A percentile compares a stretch with the other conserved stretches of the same genome.
These are phyloP conservation scores for Aegilops sharonensis DNA, from an alignment of 176 grass and related monocot genomes.

Conservation along the genomic window DNA sequence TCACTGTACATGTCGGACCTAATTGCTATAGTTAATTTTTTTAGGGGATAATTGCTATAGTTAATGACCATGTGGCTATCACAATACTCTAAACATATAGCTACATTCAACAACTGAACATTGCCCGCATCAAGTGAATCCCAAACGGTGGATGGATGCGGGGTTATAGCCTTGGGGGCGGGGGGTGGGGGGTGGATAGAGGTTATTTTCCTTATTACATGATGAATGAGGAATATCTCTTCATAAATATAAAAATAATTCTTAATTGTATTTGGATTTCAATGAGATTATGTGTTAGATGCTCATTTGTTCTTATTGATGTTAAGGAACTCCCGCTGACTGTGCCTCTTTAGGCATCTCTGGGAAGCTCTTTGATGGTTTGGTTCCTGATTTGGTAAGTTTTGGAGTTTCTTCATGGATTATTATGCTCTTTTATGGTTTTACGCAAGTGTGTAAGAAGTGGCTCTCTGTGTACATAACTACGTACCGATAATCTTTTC, in stretches of 20 bases:
- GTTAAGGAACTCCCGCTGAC: conserved; percentile 89
- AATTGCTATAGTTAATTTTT: background rate
- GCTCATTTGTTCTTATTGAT: conserved; percentile 28
- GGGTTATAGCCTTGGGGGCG: background rate
- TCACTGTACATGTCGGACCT: background rate
- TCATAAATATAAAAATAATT: background rate
- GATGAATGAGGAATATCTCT: background rate
- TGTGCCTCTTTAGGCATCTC: conserved; percentile 93
- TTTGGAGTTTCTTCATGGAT: conserved; percentile 10
- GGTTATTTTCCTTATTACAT: background rate
- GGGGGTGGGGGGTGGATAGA: background rate
- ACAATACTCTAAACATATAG: background rate
- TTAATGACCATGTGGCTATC: background rate
- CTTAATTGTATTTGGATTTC: background rate
- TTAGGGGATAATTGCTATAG: background rate
- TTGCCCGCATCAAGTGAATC: background rate
- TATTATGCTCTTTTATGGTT: background rate
- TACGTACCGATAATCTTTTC: background rate
- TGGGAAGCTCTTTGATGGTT: conserved; percentile 85
- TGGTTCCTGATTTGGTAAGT: conserved; percentile 86
- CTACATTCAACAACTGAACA: background rate
- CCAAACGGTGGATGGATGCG: background rate
- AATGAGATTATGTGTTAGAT: background rate
- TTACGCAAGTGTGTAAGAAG: background rate
- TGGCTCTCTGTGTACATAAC: background rate